Conservation (phyloP, 2,329 filamentous ascomycete genomes). For the Camillea tinctor region DNA sequence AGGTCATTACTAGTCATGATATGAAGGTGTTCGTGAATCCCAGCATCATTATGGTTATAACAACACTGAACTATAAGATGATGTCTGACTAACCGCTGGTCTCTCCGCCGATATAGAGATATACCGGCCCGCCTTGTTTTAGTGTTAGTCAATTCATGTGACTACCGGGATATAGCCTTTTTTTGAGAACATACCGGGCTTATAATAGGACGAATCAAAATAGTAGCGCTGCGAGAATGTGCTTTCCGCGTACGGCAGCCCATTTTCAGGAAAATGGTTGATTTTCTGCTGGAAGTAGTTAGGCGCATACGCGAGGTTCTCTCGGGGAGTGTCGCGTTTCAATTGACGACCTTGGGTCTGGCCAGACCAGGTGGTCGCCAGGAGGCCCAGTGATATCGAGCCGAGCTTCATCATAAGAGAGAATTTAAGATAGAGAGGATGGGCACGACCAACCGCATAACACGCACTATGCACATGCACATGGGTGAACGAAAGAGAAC, state of each 20-base stretch:
- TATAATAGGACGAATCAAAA: constrained; percentile 52
- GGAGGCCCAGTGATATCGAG: constrained; percentile 16
- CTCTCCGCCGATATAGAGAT: constrained; percentile 34
- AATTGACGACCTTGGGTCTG: constrained; percentile 13
- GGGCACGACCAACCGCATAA: background rate
- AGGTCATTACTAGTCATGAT: background rate
- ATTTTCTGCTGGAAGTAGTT: constrained; percentile 38
- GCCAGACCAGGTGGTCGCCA: constrained; percentile 13
- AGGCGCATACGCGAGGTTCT: constrained; percentile 24
- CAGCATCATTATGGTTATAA: background rate
- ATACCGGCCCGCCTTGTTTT: constrained; percentile 43
- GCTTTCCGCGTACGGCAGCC: constrained; percentile 39
- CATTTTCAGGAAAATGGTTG: constrained; percentile 44
- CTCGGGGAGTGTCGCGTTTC: constrained; percentile 19
- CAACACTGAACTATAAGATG: background rate
- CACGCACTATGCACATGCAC: background rate
- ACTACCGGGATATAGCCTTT: background rate
- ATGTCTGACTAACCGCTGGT: constrained; percentile 22
- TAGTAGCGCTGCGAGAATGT: constrained; percentile 57
- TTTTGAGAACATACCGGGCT: constrained; percentile 32
- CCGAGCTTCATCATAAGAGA: constrained; percentile 13
- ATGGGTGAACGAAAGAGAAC: background rate
- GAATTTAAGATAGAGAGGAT: background rate
- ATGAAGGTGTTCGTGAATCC: background rate
- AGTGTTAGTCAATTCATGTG: constrained; percentile 11